These are phyloP conservation scores for Phytophthora fragariae DNA, from an alignment of 352 stramenopile genomes.

Conservation along the genomic window DNA sequence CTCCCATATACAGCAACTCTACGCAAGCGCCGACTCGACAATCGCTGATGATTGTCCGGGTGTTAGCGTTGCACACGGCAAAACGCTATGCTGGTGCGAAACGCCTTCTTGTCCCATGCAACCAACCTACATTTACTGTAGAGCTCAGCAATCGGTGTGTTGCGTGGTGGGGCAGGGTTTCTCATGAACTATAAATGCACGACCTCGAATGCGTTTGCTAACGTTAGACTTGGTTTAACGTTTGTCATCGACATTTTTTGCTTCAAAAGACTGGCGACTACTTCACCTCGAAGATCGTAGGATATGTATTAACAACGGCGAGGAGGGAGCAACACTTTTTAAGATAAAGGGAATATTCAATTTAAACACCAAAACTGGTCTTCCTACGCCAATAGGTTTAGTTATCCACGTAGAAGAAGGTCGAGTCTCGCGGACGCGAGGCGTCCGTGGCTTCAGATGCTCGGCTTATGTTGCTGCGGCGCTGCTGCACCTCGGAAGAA, in stretches of 20 bases:
- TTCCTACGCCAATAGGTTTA: constrained; percentile 13
- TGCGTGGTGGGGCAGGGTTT: background rate
- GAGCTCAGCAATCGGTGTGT: constrained; percentile 10
- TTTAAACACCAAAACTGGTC: constrained; percentile 23
- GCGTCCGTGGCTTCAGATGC: constrained; percentile 42
- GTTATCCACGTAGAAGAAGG: constrained; percentile 81
- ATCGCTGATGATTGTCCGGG: constrained; percentile 10
- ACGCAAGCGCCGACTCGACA: background rate
- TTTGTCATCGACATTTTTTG: constrained; percentile 7
- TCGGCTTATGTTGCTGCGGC: constrained; percentile 57
- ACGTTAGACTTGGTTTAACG: background rate
- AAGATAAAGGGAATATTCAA: constrained; percentile 2
- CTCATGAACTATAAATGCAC: constrained; percentile 4
- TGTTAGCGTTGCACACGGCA: constrained; percentile 11
- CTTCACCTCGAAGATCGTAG: background rate
- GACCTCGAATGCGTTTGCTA: background rate
- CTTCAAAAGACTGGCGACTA: background rate
- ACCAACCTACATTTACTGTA: constrained; percentile 7
- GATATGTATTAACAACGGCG: background rate
- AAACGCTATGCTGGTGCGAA: constrained; percentile 8
- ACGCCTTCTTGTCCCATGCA: constrained; percentile 24
- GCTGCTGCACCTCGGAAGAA: constrained; percentile 64
- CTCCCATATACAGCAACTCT: background rate
- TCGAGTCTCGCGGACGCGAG: constrained; percentile 70
- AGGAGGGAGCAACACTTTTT: no score